Evolutionary conservation across 75 land plant genomes (phyloP).

Genomic region (Ceratopteris richardii): DNA sequence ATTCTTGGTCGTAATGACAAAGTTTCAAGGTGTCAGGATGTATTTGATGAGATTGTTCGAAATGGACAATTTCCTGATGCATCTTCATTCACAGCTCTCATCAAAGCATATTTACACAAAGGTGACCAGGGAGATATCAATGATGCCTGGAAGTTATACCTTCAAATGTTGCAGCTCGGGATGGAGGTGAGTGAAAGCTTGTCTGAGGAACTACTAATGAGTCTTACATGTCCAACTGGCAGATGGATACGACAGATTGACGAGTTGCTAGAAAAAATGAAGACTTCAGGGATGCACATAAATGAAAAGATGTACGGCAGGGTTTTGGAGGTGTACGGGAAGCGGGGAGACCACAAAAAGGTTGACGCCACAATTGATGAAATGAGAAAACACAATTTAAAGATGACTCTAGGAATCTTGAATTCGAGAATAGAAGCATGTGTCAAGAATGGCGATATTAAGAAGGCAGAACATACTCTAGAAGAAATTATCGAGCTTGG

Average conservation of each 20-base stretch:
- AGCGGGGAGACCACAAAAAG: conserved; percentile 58
- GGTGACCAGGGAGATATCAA: conserved; percentile 42
- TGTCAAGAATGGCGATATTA: conserved; percentile 57
- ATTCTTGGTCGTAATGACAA: conserved; percentile 62
- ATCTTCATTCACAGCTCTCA: conserved; percentile 56
- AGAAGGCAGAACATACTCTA: conserved; percentile 65
- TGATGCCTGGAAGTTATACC: conserved; percentile 65
- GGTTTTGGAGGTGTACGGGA: conserved; percentile 59
- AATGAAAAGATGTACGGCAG: conserved; percentile 51
- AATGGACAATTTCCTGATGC: conserved; percentile 62
- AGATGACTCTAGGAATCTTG: conserved; percentile 44
- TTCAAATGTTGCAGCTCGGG: conserved; percentile 78
- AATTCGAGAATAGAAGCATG: conserved; percentile 59
- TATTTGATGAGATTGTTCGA: conserved; percentile 76
- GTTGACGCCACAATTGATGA: conserved; percentile 35
- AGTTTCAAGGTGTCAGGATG: conserved; percentile 58
- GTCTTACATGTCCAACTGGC: conserved; percentile 51
- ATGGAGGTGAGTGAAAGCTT: conserved; percentile 56
- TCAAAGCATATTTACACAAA: conserved; percentile 65
- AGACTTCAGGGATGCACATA: conserved; percentile 35
- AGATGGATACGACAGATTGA: conserved; percentile 65
- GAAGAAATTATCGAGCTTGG: conserved; percentile 29
- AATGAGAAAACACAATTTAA: conserved; percentile 35
- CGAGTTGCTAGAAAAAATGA: conserved; percentile 56
- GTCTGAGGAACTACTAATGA: conserved; percentile 56